These are phyloP conservation scores for Starmerella scarabaei DNA, from an alignment of 805 yeast species.

Conservation along the genomic window DNA sequence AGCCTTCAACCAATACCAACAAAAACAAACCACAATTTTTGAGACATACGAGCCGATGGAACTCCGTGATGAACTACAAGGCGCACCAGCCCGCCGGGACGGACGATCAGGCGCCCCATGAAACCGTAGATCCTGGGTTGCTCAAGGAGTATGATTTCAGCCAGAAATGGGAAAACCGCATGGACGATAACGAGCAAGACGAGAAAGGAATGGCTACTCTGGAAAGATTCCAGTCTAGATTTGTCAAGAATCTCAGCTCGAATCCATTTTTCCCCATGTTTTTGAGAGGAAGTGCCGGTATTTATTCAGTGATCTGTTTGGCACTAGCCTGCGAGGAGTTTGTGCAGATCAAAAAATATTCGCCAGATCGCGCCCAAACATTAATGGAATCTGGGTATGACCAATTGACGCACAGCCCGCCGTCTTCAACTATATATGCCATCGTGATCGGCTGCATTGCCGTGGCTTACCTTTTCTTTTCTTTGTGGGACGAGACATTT, in stretches of 20 bases:
- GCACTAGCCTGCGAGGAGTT: slow-evolving; percentile 50
- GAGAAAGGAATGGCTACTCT: background rate
- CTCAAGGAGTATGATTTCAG: slow-evolving; percentile 16
- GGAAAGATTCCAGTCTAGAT: slow-evolving; percentile 3
- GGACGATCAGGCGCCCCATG: background rate
- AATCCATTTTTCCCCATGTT: slow-evolving; percentile 74
- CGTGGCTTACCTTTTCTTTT: slow-evolving; percentile 60
- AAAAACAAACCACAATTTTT: slow-evolving; percentile 5
- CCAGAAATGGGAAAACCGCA: slow-evolving; percentile 19
- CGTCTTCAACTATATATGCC: slow-evolving; percentile 85
- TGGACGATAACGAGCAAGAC: slow-evolving; percentile 6
- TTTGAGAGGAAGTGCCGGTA: slow-evolving; percentile 46
- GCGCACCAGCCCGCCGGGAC: background rate
- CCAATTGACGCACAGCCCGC: slow-evolving; percentile 23
- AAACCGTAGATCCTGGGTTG: slow-evolving; percentile 8
- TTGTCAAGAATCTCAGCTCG: slow-evolving; percentile 38
- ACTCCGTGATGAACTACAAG: slow-evolving; percentile 6
- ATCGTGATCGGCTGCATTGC: slow-evolving; percentile 73
- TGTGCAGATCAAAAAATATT: slow-evolving; percentile 24
- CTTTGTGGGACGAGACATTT: slow-evolving; percentile 80
- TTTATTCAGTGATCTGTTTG: slow-evolving; percentile 53
- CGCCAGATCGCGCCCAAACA: background rate
- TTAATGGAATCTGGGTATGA: slow-evolving; percentile 35
- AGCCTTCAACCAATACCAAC: too few species aligned
- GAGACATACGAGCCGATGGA: slow-evolving; percentile 15